These are phyloP conservation scores for Paecilomyces sp. DNA, from an alignment of 2,329 filamentous ascomycete genomes.

Conservation along the genomic window DNA sequence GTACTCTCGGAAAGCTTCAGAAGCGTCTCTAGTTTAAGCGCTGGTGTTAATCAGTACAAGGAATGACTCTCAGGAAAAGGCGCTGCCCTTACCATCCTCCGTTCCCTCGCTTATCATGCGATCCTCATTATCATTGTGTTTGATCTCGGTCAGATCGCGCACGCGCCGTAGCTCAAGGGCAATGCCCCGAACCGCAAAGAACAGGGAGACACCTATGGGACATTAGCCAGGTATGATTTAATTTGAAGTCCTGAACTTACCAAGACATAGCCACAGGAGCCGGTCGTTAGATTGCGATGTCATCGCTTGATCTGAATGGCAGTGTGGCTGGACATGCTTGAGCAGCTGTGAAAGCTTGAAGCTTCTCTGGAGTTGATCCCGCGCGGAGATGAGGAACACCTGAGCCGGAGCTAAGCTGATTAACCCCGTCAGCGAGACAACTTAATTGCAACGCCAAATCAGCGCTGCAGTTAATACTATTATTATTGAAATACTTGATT, in stretches of 20 bases:
- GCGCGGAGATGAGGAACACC: not conserved
- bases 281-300: conserved; percentile 27
- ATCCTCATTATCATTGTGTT: conserved; percentile 56
- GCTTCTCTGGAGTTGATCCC: not conserved
- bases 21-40: conserved; percentile 59
- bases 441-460: not conserved
- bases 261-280: conserved; percentile 33
- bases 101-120: conserved; percentile 70
- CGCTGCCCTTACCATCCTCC: conserved; percentile 50
- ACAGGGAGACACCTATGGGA: conserved; percentile 28
- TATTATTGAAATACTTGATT: no score
- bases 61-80: not conserved
- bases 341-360: conserved; percentile 4
- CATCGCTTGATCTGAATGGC: conserved; percentile 14
- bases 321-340: not conserved
- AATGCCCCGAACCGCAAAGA: conserved; percentile 49
- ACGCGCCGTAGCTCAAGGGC: conserved; percentile 44
- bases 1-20: conserved; percentile 62
- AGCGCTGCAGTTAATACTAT: not conserved
- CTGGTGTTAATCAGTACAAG: conserved; percentile 19
- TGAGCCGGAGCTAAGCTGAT: not conserved
- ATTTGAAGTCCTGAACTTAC: conserved; percentile 12
- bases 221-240: not conserved
- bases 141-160: conserved; percentile 50
- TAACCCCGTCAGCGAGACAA: not conserved